These are phyloP conservation scores for Lasiodiplodia hormozganensis DNA, from an alignment of 2,329 filamentous ascomycete species.

Conservation along the genomic window DNA sequence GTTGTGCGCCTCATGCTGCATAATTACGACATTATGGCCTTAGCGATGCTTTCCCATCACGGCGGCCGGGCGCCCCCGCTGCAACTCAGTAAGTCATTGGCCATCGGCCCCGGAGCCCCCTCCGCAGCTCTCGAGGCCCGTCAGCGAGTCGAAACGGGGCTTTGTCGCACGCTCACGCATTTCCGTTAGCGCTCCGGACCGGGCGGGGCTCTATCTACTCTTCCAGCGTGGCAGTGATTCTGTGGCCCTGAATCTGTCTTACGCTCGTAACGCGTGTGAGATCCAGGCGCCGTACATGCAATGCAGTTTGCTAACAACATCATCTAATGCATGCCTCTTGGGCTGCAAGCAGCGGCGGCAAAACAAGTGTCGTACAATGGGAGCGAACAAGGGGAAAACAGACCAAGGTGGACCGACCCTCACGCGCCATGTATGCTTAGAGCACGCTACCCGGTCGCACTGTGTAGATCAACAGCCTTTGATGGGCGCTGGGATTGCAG, in stretches of 20 bases:
- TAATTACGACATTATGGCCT: not conserved
- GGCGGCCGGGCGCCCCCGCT: not conserved
- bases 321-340: not conserved
- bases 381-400: not conserved
- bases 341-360: not conserved
- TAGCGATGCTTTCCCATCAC: not conserved
- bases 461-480: not conserved
- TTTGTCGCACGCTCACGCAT: not conserved
- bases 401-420: not conserved
- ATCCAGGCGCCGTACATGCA: not conserved
- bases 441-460: not conserved
- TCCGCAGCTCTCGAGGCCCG: not conserved
- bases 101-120: not conserved
- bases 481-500: not conserved
- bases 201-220: not conserved
- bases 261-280: not conserved
- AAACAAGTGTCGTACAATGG: not conserved
- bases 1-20: not conserved
- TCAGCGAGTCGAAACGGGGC: not conserved
- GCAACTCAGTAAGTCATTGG: not conserved
- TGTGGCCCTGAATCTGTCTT: not conserved
- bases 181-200: not conserved
- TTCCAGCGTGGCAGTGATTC: conserved; percentile 7
- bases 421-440: not conserved
- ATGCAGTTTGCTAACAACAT: not conserved